phyloP scores from a whole-genome alignment of 495 filamentous ascomycete species.

The Xylaria sp. region DNA sequence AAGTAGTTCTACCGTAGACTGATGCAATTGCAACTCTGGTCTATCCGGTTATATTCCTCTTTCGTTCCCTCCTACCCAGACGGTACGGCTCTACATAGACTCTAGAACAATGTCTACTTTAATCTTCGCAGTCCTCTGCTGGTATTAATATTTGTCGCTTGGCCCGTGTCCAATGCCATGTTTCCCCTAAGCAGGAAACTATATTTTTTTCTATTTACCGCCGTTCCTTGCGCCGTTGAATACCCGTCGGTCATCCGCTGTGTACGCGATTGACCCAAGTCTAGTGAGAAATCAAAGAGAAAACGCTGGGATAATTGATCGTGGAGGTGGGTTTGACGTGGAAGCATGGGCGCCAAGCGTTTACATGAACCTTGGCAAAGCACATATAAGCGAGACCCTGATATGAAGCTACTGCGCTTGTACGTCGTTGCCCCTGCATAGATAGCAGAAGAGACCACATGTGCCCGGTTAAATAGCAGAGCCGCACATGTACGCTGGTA shows the following conservation, averaged over 20 bases:
- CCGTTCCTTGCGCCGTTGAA: constrained; percentile 17
- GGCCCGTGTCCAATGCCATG: neutral
- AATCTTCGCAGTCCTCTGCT: neutral
- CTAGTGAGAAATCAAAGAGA: constrained; percentile 15
- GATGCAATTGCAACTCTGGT: constrained; percentile 11
- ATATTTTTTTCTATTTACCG: constrained; percentile 13
- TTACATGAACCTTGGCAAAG: neutral
- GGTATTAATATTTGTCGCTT: neutral
- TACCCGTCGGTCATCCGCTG: neutral
- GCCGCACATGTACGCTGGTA: neutral
- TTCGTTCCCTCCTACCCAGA: neutral
- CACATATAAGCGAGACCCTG: neutral
- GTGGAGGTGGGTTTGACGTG: neutral
- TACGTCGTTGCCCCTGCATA: neutral
- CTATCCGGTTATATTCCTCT: constrained; percentile 13
- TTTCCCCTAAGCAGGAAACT: neutral
- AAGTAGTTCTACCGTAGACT: neutral
- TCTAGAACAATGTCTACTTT: neutral
- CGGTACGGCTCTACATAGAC: neutral
- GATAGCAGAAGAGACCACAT: neutral
- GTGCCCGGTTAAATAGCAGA: constrained; percentile 16
- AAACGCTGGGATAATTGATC: neutral
- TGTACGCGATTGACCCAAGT: neutral
- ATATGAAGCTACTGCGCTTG: neutral
- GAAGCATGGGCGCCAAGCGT: neutral